Conservation (phyloP, 2,329 filamentous ascomycete genomes). For the Lecanicillium sp. region DNA sequence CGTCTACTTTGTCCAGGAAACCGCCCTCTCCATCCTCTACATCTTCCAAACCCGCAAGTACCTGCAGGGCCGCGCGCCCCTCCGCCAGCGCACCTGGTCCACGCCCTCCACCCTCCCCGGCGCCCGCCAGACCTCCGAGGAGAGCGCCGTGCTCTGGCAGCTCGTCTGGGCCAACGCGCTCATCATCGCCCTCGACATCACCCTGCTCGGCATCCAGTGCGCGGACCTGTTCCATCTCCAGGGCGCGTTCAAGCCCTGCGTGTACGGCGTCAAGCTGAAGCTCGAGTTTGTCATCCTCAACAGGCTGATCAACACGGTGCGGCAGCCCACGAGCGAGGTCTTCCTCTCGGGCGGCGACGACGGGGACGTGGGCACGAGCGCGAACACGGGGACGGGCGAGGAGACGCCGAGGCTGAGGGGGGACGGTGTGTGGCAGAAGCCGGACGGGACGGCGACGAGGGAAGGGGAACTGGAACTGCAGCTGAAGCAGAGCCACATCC, state of each 20-base stretch:
- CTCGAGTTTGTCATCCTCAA: constrained; percentile 36
- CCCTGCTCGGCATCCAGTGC: constrained; percentile 33
- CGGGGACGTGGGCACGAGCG: neutral
- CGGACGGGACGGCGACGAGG: constrained; percentile 1
- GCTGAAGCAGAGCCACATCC: neutral
- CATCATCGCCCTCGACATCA: constrained; percentile 41
- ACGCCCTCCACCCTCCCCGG: constrained; percentile 40
- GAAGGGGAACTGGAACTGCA: neutral
- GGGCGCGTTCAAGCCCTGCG: constrained; percentile 31
- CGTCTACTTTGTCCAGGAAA: constrained; percentile 47
- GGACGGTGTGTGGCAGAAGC: constrained; percentile 4
- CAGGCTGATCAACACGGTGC: constrained; percentile 27
- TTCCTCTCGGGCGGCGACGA: constrained; percentile 6
- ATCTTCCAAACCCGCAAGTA: constrained; percentile 27
- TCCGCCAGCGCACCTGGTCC: constrained; percentile 27
- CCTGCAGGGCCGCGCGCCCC: constrained; percentile 13
- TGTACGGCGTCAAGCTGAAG: constrained; percentile 35
- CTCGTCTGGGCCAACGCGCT: constrained; percentile 40
- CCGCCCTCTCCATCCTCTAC: constrained; percentile 45
- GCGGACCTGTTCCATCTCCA: constrained; percentile 31
- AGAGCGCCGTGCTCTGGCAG: constrained; percentile 25
- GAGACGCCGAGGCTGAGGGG: neutral
- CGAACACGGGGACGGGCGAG: neutral
- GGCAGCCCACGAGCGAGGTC: constrained; percentile 7
- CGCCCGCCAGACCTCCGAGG: constrained; percentile 17